These are phyloP conservation scores for Zygoascus sp. DNA, from an alignment of 1,139 yeast genomes.

Conservation along the genomic window DNA sequence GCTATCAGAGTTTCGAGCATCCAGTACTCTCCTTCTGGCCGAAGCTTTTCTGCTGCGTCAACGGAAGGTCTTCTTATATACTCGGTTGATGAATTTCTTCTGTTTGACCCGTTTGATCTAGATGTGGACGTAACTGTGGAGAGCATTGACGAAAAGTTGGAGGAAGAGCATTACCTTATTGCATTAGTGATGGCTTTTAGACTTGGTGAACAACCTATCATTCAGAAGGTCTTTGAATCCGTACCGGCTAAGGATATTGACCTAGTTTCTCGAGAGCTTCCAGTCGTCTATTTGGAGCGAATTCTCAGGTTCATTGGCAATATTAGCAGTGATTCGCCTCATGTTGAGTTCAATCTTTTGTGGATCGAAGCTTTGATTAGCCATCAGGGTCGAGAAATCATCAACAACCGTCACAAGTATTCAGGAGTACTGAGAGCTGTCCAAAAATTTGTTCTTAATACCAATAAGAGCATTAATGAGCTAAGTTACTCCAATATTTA, in stretches of 20 bases:
- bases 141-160: conserved; percentile 57
- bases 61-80: conserved; percentile 88
- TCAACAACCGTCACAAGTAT: conserved; percentile 58
- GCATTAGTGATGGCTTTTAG: conserved; percentile 94
- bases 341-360: conserved; percentile 72
- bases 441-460: conserved; percentile 68
- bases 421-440: conserved; percentile 63
- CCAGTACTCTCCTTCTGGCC: conserved; percentile 83
- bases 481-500: conserved; percentile 54
- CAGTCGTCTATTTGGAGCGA: conserved; percentile 68
- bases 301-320: conserved; percentile 69
- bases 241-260: conserved; percentile 73
- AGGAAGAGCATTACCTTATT: conserved; percentile 66
- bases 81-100: conserved; percentile 67
- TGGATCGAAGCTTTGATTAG: conserved; percentile 73
- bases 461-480: conserved; percentile 67
- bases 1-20: conserved; percentile 75
- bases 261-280: conserved; percentile 62
- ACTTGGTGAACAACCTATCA: conserved; percentile 71
- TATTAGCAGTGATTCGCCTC: conserved; percentile 69
- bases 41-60: conserved; percentile 90
- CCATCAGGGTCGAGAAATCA: conserved; percentile 73
- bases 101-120: conserved; percentile 92
- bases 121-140: conserved; percentile 91
- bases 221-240: conserved; percentile 67